Evolutionary conservation across 306 rosid genomes (phyloP).

Genomic region (Acacia acuminata): DNA sequence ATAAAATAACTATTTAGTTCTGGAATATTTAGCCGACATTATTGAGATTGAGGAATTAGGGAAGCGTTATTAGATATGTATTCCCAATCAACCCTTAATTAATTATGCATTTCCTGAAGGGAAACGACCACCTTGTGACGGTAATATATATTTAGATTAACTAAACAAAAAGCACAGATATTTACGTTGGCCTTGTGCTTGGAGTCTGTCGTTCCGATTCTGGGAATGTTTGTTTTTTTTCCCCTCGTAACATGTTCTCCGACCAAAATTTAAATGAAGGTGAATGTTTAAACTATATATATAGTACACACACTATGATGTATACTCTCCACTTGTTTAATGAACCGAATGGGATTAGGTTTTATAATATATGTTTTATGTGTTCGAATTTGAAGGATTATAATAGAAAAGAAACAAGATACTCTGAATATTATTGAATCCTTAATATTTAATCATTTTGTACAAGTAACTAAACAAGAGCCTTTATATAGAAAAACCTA

Average conservation of each 20-base stretch:
- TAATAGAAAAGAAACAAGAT: too few relatives aligned
- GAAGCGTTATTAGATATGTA: not conserved
- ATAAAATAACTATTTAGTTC: not conserved
- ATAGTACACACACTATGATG: not conserved
- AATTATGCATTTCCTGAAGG: not conserved
- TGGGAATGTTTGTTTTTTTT: conserved; percentile 25
- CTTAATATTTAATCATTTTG: too few relatives aligned
- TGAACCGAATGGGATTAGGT: conserved; percentile 23
- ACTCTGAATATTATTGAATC: too few relatives aligned
- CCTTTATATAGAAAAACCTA: too few relatives aligned
- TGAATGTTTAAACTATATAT: conserved; percentile 9
- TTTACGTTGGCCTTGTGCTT: conserved; percentile 38
- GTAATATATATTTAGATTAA: not conserved
- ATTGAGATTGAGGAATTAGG: conserved; percentile 13
- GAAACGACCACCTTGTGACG: not conserved
- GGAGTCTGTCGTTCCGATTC: conserved; percentile 33
- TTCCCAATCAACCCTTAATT: not conserved
- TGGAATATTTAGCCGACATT: conserved; percentile 22
- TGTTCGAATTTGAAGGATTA: too few relatives aligned
- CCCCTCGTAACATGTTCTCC: conserved; percentile 25
- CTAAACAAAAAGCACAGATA: not conserved
- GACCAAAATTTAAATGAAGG: conserved; percentile 17
- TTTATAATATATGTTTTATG: not conserved
- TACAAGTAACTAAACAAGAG: too few relatives aligned
- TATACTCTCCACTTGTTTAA: conserved; percentile 18